phyloP scores from a whole-genome alignment of 2,329 filamentous ascomycete genomes.

The Remersonia thermophila region DNA sequence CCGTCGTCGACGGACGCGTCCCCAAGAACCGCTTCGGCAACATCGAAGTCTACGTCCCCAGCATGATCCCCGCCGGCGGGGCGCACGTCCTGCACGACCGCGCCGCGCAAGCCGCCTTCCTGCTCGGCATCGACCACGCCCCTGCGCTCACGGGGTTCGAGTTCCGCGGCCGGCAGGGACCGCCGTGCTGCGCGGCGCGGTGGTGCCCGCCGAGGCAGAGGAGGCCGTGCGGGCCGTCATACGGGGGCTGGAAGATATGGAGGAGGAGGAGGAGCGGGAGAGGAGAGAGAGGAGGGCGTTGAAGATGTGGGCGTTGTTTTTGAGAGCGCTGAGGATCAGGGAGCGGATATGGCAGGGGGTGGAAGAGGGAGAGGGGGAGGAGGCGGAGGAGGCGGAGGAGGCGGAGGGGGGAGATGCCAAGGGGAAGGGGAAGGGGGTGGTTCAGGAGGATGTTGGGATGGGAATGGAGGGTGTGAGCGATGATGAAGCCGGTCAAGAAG shows the following conservation, averaged over 20 bases:
- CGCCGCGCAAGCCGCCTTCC: constrained; percentile 57
- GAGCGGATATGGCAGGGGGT: constrained; percentile 56
- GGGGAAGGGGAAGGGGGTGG: constrained; percentile 16
- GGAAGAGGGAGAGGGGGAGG: constrained; percentile 33
- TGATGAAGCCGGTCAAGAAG: constrained; percentile 19
- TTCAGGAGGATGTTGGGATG: constrained; percentile 11
- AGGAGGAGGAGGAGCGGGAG: constrained; percentile 51
- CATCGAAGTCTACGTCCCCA: constrained; percentile 82
- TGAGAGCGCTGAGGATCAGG: constrained; percentile 64
- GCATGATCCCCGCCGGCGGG: constrained; percentile 78
- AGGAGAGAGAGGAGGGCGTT: constrained; percentile 49
- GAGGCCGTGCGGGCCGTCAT: constrained; percentile 64
- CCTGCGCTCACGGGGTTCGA: constrained; percentile 83
- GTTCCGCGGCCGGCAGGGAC: constrained; percentile 76
- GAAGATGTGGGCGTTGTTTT: constrained; percentile 61
- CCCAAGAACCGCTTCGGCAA: constrained; percentile 93
- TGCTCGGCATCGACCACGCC: constrained; percentile 73
- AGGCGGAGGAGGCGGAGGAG: constrained; percentile 13
- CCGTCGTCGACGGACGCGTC: constrained; percentile 60
- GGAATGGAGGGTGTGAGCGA: too few species aligned
- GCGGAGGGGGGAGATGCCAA: constrained; percentile 4
- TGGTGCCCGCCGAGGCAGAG: constrained; percentile 59
- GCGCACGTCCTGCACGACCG: constrained; percentile 52
- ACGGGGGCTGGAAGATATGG: constrained; percentile 52
- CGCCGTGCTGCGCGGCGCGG: constrained; percentile 64